phyloP scores from a whole-genome alignment of 225 moss, liverwort and hornwort species.

The Antitrichia curtipendula region DNA sequence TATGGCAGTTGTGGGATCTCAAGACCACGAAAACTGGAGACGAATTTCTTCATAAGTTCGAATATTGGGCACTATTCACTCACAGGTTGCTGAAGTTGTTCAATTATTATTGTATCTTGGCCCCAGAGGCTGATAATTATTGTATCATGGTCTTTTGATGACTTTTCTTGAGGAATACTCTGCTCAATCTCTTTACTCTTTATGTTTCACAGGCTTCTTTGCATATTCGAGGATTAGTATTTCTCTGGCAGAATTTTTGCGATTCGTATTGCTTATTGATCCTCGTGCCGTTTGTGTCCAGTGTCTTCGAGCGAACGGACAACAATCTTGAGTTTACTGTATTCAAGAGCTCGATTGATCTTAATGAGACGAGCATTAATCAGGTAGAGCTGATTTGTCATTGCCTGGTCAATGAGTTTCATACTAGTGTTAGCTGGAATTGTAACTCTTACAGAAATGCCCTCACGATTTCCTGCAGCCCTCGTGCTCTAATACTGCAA shows the following conservation, averaged over 20 bases:
- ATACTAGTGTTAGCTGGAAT: background rate
- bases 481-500: background rate
- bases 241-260: background rate
- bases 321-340: slow-evolving; percentile 1
- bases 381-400: slow-evolving; percentile 12
- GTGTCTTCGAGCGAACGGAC: slow-evolving; percentile 14
- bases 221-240: background rate
- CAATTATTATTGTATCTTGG: background rate
- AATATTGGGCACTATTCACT: slow-evolving; percentile 31
- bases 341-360: slow-evolving; percentile 17
- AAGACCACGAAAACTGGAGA: slow-evolving; percentile 16
- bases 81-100: slow-evolving; percentile 27
- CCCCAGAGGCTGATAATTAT: background rate
- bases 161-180: background rate
- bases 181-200: background rate
- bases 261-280: background rate
- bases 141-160: background rate
- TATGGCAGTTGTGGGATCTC: slow-evolving; percentile 25
- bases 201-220: background rate
- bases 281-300: slow-evolving; percentile 3
- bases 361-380: slow-evolving; percentile 24
- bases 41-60: slow-evolving; percentile 28
- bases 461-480: background rate
- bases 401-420: background rate
- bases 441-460: background rate